Conservation (phyloP, 257 asterid genomes). For the Handroanthus guayacan region DNA sequence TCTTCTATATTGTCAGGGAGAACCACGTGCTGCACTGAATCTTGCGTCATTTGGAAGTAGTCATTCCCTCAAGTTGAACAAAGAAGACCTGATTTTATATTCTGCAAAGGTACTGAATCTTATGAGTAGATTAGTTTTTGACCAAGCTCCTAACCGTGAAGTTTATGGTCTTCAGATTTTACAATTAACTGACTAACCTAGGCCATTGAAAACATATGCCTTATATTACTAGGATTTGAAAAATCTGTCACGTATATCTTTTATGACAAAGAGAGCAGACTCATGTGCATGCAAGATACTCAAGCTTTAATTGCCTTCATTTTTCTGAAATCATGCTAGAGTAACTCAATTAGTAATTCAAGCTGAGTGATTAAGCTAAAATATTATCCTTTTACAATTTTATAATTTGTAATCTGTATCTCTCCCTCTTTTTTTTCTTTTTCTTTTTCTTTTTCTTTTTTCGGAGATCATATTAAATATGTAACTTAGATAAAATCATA, state of each 20-base stretch:
- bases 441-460: neutral
- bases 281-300: slow-evolving; percentile 31
- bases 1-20: slow-evolving; percentile 76
- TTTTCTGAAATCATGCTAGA: slow-evolving; percentile 22
- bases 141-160: slow-evolving; percentile 1
- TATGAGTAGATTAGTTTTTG: slow-evolving; percentile 15
- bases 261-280: slow-evolving; percentile 16
- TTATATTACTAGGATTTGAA: neutral
- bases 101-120: slow-evolving; percentile 88
- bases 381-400: neutral
- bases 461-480: neutral
- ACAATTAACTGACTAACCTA: too few species aligned
- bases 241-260: neutral
- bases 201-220: neutral
- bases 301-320: slow-evolving; percentile 19
- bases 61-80: slow-evolving; percentile 87
- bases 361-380: slow-evolving; percentile 4
- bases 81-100: slow-evolving; percentile 88
- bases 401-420: neutral
- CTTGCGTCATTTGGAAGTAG: slow-evolving; percentile 98
- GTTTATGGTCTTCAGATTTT: neutral
- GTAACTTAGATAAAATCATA: neutral
- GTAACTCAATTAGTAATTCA: slow-evolving; percentile 3
- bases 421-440: neutral
- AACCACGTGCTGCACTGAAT: slow-evolving; percentile 99